Evolutionary conservation across 1,139 yeast species (phyloP).

Genomic region (Geotrichum reessii): DNA sequence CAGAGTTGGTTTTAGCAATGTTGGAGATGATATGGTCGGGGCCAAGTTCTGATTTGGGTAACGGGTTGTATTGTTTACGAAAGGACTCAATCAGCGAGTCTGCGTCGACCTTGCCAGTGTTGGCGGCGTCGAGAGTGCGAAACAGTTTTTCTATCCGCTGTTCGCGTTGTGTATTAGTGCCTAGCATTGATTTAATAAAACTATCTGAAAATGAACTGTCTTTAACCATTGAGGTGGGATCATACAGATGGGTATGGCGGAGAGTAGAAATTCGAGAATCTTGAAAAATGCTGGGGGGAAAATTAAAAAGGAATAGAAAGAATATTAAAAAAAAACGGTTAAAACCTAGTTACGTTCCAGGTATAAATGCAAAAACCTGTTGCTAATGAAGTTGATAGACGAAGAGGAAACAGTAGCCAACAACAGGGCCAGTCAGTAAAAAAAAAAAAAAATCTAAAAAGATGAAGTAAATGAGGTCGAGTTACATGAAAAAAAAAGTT

Average conservation of each 20-base stretch:
- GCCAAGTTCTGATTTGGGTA: constrained; percentile 58
- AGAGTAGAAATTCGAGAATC: neutral
- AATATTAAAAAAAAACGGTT: neutral
- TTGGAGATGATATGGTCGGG: constrained; percentile 50
- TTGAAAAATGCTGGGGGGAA: neutral
- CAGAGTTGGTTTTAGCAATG: constrained; percentile 54
- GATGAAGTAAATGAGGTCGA: too few species aligned
- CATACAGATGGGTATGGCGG: neutral
- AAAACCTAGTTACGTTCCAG: too few species aligned
- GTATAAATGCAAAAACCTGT: too few species aligned
- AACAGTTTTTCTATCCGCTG: constrained; percentile 38
- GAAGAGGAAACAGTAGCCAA: too few species aligned
- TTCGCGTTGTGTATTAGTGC: constrained; percentile 18
- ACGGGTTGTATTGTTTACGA: constrained; percentile 37
- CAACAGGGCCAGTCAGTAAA: too few species aligned
- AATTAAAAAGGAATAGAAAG: neutral
- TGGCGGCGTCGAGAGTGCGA: constrained; percentile 22
- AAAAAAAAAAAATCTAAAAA: neutral
- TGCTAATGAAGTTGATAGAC: neutral
- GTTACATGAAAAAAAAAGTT: too few species aligned
- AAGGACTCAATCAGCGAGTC: constrained; percentile 27
- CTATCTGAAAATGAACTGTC: neutral
- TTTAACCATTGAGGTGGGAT: neutral
- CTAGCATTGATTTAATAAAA: constrained; percentile 6
- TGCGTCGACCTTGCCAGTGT: constrained; percentile 23